Percentiles rank a stretch among this genome's conserved stretches.
These are phyloP conservation scores for Ustilago tritici DNA, from an alignment of 1,284 basidiomycete species.

Conservation along the genomic window DNA sequence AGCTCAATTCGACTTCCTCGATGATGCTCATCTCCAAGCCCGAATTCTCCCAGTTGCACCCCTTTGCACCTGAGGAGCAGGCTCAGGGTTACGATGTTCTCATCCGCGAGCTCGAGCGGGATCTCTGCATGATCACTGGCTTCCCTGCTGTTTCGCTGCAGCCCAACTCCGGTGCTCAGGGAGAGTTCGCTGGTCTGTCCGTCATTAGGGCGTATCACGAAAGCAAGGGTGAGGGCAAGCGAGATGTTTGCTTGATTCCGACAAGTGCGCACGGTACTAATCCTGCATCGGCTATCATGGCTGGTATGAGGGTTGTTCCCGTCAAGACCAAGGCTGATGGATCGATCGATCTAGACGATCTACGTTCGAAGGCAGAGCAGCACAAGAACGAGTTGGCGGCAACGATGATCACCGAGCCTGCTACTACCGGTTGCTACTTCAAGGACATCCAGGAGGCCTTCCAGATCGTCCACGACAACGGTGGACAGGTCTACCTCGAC, in stretches of 20 bases:
- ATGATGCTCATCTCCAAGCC: slow-evolving; percentile 97
- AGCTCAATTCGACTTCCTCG: slow-evolving; percentile 75
- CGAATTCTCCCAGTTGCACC: slow-evolving; percentile 89
- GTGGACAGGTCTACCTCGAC: slow-evolving; percentile 97
- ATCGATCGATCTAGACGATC: slow-evolving; percentile 87
- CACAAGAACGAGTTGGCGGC: slow-evolving; percentile 92
- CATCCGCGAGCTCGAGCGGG: slow-evolving; percentile 88
- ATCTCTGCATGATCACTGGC: slow-evolving; percentile 93
- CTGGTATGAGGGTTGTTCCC: slow-evolving; percentile 93
- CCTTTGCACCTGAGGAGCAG: slow-evolving; percentile 90
- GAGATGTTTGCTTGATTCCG: slow-evolving; percentile 93
- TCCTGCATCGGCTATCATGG: slow-evolving; percentile 86
- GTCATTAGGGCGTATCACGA: slow-evolving; percentile 95
- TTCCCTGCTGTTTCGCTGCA: slow-evolving; percentile 94
- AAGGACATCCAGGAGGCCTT: slow-evolving; percentile 90
- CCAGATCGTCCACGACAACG: slow-evolving; percentile 91
- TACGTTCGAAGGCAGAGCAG: slow-evolving; percentile 86
- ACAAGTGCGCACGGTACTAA: slow-evolving; percentile 92
- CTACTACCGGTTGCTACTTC: slow-evolving; percentile 97
- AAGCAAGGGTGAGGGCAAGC: slow-evolving; percentile 84
- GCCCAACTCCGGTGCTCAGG: slow-evolving; percentile 95
- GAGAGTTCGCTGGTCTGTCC: slow-evolving; percentile 92
- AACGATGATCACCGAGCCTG: slow-evolving; percentile 85
- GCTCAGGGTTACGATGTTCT: slow-evolving; percentile 86
- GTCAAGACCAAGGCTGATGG: slow-evolving; percentile 90